These are phyloP conservation scores for Rosellinia necatrix DNA, from an alignment of 2,329 filamentous ascomycete species.

Conservation along the genomic window DNA sequence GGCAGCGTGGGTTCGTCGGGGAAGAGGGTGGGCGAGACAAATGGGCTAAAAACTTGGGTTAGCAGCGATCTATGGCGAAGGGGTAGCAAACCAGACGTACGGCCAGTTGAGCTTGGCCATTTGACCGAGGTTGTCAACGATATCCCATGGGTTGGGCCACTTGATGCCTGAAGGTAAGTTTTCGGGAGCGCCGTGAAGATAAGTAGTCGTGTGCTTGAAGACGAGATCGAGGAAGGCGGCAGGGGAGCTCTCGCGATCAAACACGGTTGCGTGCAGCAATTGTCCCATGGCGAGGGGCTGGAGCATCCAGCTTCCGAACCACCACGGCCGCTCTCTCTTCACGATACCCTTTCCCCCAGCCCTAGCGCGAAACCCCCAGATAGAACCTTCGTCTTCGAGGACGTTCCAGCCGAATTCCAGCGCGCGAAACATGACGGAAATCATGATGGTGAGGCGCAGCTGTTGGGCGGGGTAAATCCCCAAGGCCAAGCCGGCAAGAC, in stretches of 20 bases:
- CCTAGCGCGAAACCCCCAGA: slow-evolving; percentile 59
- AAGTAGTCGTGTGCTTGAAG: slow-evolving; percentile 76
- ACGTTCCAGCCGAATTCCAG: slow-evolving; percentile 87
- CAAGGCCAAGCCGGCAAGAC: slow-evolving; percentile 81
- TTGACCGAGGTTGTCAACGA: slow-evolving; percentile 79
- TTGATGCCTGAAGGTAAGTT: slow-evolving; percentile 67
- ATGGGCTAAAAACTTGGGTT: slow-evolving; percentile 57
- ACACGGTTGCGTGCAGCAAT: slow-evolving; percentile 75
- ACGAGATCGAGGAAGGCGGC: slow-evolving; percentile 52
- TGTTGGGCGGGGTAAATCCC: slow-evolving; percentile 70
- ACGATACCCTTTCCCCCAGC: slow-evolving; percentile 52
- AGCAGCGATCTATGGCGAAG: neutral
- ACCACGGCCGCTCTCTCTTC: slow-evolving; percentile 72
- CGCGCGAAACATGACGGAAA: slow-evolving; percentile 80
- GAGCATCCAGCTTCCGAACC: slow-evolving; percentile 83
- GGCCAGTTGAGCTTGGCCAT: slow-evolving; percentile 87
- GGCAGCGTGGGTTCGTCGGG: slow-evolving; percentile 72
- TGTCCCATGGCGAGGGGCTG: slow-evolving; percentile 79
- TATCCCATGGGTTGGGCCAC: slow-evolving; percentile 78
- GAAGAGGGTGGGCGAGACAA: slow-evolving; percentile 85
- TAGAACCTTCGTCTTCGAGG: slow-evolving; percentile 72
- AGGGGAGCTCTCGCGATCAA: slow-evolving; percentile 70
- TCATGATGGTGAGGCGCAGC: slow-evolving; percentile 74
- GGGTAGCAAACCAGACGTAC: slow-evolving; percentile 51
- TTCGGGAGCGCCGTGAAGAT: slow-evolving; percentile 74